Conservation (phyloP, 1,139 yeast genomes). For the Hyphopichia burtonii region DNA sequence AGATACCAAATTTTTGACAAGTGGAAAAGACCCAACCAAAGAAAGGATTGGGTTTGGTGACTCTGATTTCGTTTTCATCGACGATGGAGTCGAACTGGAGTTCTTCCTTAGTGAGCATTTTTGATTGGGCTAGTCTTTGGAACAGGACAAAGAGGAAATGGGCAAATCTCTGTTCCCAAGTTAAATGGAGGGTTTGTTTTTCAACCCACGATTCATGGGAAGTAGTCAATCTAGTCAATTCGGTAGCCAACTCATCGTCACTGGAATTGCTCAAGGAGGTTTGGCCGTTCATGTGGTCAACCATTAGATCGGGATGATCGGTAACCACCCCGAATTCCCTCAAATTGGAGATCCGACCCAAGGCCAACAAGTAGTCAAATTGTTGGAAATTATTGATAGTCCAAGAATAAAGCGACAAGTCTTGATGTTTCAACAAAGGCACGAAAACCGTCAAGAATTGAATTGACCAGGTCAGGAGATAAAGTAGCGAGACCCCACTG, state of each 20-base stretch:
- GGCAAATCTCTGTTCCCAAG: constrained; percentile 20
- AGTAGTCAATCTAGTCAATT: constrained; percentile 10
- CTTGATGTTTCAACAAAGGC: constrained; percentile 38
- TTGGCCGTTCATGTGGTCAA: constrained; percentile 12
- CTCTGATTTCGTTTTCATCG: constrained; percentile 21
- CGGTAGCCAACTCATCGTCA: constrained; percentile 9
- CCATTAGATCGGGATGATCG: constrained; percentile 54
- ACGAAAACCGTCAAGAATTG: constrained; percentile 36
- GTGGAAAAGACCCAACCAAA: constrained; percentile 24
- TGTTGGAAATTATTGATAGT: constrained; percentile 64
- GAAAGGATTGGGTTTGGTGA: constrained; percentile 16
- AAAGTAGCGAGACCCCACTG: constrained; percentile 41
- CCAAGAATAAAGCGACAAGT: constrained; percentile 71
- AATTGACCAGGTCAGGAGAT: constrained; percentile 39
- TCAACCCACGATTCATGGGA: constrained; percentile 9
- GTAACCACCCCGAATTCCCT: constrained; percentile 55
- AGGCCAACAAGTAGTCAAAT: constrained; percentile 38
- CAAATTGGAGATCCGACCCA: constrained; percentile 26
- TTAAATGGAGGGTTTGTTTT: constrained; percentile 9
- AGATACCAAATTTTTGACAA: constrained; percentile 34
- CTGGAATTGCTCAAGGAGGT: neutral
- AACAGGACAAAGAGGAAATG: constrained; percentile 17
- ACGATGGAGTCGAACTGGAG: constrained; percentile 22
- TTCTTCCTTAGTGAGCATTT: constrained; percentile 20
- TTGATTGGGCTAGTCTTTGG: constrained; percentile 11